Evolutionary conservation across 129 eudicot species (phyloP).

Genomic region (Chrysanthemum lavandulifolium): DNA sequence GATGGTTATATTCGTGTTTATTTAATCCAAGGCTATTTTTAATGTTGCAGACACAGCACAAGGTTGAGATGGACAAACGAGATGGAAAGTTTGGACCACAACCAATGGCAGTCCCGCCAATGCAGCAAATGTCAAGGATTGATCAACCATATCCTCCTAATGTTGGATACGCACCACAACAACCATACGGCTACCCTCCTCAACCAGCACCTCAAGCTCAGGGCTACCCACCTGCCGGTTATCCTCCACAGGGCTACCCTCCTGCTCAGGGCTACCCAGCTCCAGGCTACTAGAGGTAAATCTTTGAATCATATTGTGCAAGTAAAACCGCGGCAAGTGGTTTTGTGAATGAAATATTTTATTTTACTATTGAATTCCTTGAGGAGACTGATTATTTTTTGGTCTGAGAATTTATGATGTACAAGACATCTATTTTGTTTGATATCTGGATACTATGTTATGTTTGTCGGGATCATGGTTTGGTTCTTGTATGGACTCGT

Average conservation of each 20-base stretch:
- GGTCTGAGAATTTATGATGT: constrained; percentile 19
- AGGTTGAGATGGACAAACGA: constrained; percentile 98
- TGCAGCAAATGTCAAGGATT: constrained; percentile 91
- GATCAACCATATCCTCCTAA: constrained; percentile 89
- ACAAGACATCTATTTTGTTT: constrained; percentile 23
- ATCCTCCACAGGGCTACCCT: constrained; percentile 51
- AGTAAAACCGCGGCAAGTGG: constrained; percentile 14
- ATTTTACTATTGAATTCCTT: constrained; percentile 6
- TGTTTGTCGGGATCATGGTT: not conserved
- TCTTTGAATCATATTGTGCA: constrained; percentile 13
- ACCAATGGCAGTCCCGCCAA: constrained; percentile 81
- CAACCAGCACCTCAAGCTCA: constrained; percentile 44
- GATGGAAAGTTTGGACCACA: constrained; percentile 87
- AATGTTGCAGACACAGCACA: constrained; percentile 88
- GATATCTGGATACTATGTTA: constrained; percentile 9
- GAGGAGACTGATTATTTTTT: constrained; percentile 8
- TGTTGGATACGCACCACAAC: constrained; percentile 76
- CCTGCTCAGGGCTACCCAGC: constrained; percentile 53
- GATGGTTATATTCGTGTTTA: not conserved
- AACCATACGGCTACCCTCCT: constrained; percentile 59
- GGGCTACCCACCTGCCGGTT: constrained; percentile 63
- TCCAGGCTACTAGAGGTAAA: constrained; percentile 57
- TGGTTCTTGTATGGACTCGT: constrained; percentile 10
- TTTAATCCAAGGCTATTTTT: not conserved
- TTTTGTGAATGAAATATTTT: constrained; percentile 19